Percentiles rank a stretch among this genome's conserved stretches.
Evolutionary conservation across 805 yeast genomes (phyloP).

Genomic region (Starmera pachycereana): DNA sequence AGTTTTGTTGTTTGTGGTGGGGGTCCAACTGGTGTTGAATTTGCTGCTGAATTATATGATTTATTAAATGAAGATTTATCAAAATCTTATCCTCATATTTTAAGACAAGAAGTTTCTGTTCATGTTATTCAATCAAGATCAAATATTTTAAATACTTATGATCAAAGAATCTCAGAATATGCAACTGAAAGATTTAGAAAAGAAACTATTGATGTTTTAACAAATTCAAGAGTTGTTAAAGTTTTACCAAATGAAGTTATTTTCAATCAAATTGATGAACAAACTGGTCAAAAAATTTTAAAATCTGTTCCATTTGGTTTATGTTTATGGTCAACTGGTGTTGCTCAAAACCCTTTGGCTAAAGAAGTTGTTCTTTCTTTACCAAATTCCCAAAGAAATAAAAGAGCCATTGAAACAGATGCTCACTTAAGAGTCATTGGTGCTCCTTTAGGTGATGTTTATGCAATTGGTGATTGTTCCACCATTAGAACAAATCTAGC

Average conservation of each 20-base stretch:
- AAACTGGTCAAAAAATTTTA: constrained; percentile 26
- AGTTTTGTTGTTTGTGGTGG: constrained; percentile 53
- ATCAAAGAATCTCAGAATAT: constrained; percentile 51
- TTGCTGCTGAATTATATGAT: constrained; percentile 64
- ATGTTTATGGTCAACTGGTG: constrained; percentile 72
- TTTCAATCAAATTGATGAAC: constrained; percentile 38
- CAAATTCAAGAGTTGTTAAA: constrained; percentile 53
- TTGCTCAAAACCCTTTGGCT: constrained; percentile 54
- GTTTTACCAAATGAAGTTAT: constrained; percentile 47
- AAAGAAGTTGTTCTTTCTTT: constrained; percentile 41
- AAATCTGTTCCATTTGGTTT: constrained; percentile 55
- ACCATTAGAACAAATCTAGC: constrained; percentile 53
- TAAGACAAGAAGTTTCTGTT: constrained; percentile 54
- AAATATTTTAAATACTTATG: constrained; percentile 59
- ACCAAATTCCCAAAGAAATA: constrained; percentile 40
- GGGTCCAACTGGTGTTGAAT: constrained; percentile 59
- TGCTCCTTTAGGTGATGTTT: constrained; percentile 55
- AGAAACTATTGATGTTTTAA: constrained; percentile 52
- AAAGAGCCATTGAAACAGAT: constrained; percentile 68
- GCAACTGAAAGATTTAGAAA: constrained; percentile 55
- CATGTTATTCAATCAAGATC: constrained; percentile 63
- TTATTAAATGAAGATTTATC: constrained; percentile 54
- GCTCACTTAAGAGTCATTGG: constrained; percentile 63
- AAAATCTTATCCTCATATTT: constrained; percentile 44
- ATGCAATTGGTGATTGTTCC: constrained; percentile 66